A percentile compares a stretch with the other conserved stretches of the same genome.
Evolutionary conservation across 768 basidiomycete genomes (phyloP).

Genomic region (Pleurotus tuber-regium): DNA sequence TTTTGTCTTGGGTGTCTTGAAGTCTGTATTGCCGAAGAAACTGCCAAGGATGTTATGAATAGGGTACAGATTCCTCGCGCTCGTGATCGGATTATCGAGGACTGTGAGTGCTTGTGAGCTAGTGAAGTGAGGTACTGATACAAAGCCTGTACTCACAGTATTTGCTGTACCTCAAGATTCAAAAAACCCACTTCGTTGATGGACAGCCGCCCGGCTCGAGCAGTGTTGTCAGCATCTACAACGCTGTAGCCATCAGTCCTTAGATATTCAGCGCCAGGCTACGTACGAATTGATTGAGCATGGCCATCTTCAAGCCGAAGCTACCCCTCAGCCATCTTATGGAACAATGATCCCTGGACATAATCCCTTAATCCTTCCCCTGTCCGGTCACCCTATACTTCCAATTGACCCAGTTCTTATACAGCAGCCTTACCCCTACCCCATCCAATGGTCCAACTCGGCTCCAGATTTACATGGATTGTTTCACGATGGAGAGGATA

Average conservation of each 20-base stretch:
- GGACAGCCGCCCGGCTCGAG: not conserved
- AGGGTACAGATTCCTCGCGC: not conserved
- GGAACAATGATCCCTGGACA: not conserved
- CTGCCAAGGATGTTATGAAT: not conserved
- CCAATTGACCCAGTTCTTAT: not conserved
- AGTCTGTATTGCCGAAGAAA: not conserved
- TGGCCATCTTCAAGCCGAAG: no score
- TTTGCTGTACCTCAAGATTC: not conserved
- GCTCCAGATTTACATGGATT: not conserved
- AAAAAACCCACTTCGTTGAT: not conserved
- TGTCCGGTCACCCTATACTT: no score
- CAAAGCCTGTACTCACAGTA: not conserved
- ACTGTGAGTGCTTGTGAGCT: not conserved
- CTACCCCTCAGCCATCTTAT: not conserved
- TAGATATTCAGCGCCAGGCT: not conserved
- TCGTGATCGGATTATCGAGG: not conserved
- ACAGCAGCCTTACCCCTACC: not conserved
- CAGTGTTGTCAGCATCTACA: not conserved
- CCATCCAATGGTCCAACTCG: not conserved
- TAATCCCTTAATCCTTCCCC: no score
- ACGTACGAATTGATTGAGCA: not conserved
- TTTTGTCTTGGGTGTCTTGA: conserved; percentile 12
- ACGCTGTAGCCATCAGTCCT: not conserved
- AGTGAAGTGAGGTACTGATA: not conserved
- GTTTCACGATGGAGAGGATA: not conserved